Percentiles rank a stretch among this genome's conserved stretches.
Conservation (phyloP, 441 rosid species). For the Manihot esculenta region DNA sequence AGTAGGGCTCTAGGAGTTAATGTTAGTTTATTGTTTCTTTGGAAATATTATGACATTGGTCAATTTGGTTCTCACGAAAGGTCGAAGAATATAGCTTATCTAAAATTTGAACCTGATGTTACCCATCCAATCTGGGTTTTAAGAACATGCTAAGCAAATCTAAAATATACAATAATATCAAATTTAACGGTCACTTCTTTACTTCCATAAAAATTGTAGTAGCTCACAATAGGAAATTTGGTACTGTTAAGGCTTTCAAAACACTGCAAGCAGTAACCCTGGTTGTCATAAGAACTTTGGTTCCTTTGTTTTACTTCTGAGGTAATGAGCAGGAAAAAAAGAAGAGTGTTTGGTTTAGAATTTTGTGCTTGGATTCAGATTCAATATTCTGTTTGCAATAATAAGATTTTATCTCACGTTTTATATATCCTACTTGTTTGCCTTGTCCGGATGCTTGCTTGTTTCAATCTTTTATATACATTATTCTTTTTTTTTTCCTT, state of each 20-base stretch:
- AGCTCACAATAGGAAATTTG: background rate
- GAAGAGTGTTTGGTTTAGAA: too few species aligned
- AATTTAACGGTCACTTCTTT: background rate
- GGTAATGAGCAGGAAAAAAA: background rate
- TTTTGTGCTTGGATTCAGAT: background rate
- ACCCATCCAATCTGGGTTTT: too few species aligned
- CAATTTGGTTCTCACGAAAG: background rate
- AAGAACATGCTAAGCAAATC: too few species aligned
- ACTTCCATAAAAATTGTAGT: background rate
- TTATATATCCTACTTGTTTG: background rate
- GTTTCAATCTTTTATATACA: background rate
- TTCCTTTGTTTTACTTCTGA: background rate
- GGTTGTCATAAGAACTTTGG: background rate
- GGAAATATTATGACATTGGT: background rate
- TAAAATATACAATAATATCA: background rate
- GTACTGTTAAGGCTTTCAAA: background rate
- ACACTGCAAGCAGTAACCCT: background rate
- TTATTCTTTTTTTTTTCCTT: too few species aligned
- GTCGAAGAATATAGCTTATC: background rate
- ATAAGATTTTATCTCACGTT: background rate
- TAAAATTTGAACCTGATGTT: background rate
- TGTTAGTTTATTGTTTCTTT: background rate
- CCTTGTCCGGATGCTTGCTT: background rate
- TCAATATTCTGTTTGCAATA: too few species aligned
- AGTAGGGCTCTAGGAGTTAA: background rate